Conservation (phyloP, 208 protist genomes). For the Leishmania tarentolae region DNA sequence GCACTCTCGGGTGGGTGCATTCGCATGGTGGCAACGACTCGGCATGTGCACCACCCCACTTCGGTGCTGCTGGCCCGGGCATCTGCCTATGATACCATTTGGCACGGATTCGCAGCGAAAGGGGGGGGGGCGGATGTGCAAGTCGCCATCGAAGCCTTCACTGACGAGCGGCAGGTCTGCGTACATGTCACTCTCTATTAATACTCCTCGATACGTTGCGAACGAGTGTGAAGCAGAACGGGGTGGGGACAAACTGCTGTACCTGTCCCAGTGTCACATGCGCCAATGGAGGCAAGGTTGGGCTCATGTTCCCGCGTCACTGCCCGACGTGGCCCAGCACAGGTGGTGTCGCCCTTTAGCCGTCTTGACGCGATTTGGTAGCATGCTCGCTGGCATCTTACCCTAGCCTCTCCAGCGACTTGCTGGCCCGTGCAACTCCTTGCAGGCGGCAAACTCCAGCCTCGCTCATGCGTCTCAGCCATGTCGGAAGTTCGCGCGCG, state of each 20-base stretch:
- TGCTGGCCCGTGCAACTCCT: background rate
- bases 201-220: background rate
- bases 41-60: background rate
- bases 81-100: background rate
- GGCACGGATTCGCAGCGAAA: background rate
- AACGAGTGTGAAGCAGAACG: background rate
- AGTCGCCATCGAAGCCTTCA: background rate
- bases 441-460: background rate
- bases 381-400: background rate
- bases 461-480: background rate
- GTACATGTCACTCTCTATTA: background rate
- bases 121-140: background rate
- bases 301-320: background rate
- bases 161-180: background rate
- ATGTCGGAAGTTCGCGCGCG: background rate
- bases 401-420: constrained; percentile 1
- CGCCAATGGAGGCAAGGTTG: background rate
- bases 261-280: background rate
- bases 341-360: background rate
- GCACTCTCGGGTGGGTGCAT: background rate
- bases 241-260: background rate
- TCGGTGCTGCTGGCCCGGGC: background rate
- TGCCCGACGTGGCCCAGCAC: background rate
- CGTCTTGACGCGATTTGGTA: background rate
- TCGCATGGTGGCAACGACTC: background rate